Evolutionary conservation across 768 basidiomycete genomes (phyloP), one percentile per base, ranked within the genome.

Genomic region (Kwoniella sp.): DNA sequence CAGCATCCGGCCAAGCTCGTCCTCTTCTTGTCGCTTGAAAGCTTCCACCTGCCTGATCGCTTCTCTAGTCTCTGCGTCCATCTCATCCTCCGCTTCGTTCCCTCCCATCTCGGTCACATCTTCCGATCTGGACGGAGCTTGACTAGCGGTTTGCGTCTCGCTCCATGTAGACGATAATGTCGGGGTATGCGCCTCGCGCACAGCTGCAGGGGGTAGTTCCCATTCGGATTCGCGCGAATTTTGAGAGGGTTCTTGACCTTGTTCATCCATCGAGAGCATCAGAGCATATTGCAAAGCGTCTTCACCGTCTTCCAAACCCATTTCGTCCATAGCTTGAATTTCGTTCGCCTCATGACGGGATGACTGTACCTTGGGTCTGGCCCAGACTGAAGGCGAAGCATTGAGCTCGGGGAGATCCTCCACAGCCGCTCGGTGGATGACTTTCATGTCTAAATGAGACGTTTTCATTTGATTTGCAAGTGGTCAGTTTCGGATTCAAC

Each of bases 241-340:
- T 4, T 4, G 17, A 7, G 41, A 45, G 17, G 11, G 9, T 4
- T 8, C 30, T 17, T 45, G 34, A 30, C 48, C 52, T 51, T 60
- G 53, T 17, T 73, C 68, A 31, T 79, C 78, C 66, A 73, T 71
- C 0, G 73, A 74, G 2, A 79, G 58, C 76, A 79, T 76, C 60
- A 79, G 57, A 1, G 78, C 78, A 61, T 77, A 79, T 56, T 77
- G 76, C 23, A 78, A 58, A 8, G 76, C 78, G 29, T 77, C 76
- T 45, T 79, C 78, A 1, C 67, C 69, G 50, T 73, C 69, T 30
- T 73, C 75, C 5, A 79, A 45, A 4, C 78, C 78, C 48, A 79
- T 62, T 45, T 74, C 66, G 11, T 72, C 72, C 70, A 78, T 70
- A 38, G 72, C 63, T 20, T 63, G 73, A 13, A 63, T 56, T 28